These are phyloP conservation scores for Trichoderma sp. DNA, from an alignment of 2,329 filamentous ascomycete genomes.

Conservation along the genomic window DNA sequence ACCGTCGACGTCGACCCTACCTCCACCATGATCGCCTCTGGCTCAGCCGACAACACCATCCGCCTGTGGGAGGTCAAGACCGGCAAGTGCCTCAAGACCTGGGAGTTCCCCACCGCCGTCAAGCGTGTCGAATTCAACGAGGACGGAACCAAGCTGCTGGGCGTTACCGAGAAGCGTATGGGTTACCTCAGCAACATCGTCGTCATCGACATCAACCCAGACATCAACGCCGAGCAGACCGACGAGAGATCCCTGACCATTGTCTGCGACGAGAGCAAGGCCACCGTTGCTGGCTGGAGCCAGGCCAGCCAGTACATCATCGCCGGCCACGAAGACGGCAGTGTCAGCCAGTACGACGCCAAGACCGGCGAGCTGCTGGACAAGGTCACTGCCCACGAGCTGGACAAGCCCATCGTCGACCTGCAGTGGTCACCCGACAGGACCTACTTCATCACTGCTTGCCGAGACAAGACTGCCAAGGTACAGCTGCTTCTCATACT, in stretches of 20 bases:
- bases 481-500: slow-evolving; percentile 48
- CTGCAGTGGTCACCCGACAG: slow-evolving; percentile 93
- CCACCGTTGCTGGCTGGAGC: slow-evolving; percentile 96
- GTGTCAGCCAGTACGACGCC: slow-evolving; percentile 85
- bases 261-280: slow-evolving; percentile 93
- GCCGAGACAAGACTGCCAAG: slow-evolving; percentile 97
- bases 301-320: slow-evolving; percentile 96
- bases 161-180: slow-evolving; percentile 98
- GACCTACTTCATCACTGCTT: slow-evolving; percentile 97
- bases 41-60: slow-evolving; percentile 97
- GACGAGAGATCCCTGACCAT: slow-evolving; percentile 85
- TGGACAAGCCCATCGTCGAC: slow-evolving; percentile 81
- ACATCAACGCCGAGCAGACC: slow-evolving; percentile 80
- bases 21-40: slow-evolving; percentile 87
- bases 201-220: slow-evolving; percentile 85
- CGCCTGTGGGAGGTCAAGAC: slow-evolving; percentile 95
- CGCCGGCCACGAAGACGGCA: slow-evolving; percentile 95
- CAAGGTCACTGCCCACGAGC: slow-evolving; percentile 84
- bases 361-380: slow-evolving; percentile 86
- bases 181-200: slow-evolving; percentile 93
- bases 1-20: slow-evolving; percentile 96
- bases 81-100: slow-evolving; percentile 91
- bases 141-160: slow-evolving; percentile 86
- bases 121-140: slow-evolving; percentile 98
- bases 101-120: slow-evolving; percentile 96